Percentiles rank a stretch among this genome's conserved stretches.
Evolutionary conservation across 2,329 filamentous ascomycete genomes (phyloP).

Genomic region (Fusarium sp.): DNA sequence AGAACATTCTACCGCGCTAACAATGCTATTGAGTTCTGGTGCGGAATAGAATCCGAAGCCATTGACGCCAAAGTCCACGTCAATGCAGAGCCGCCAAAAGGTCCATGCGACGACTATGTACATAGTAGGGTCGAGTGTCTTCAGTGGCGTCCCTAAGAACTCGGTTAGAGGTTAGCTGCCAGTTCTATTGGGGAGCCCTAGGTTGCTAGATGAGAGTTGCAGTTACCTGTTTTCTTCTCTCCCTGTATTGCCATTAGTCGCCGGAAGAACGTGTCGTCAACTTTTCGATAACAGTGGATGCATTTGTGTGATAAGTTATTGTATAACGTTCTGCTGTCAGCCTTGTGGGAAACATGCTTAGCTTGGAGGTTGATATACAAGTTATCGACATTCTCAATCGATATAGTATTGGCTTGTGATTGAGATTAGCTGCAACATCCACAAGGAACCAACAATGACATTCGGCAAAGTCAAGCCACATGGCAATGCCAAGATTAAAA

Average conservation of each 20-base stretch:
- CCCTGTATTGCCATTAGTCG: neutral
- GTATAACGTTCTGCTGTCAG: constrained; percentile 17
- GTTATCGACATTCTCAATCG: neutral
- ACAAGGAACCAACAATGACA: constrained; percentile 28
- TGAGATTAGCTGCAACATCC: constrained; percentile 1
- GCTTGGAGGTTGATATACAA: constrained; percentile 27
- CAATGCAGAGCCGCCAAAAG: neutral
- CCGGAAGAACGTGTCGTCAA: neutral
- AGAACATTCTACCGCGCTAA: neutral
- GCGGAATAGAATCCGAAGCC: constrained; percentile 6
- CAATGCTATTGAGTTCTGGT: constrained; percentile 4
- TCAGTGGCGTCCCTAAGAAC: constrained; percentile 30
- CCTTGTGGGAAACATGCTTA: constrained; percentile 15
- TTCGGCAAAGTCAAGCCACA: constrained; percentile 42
- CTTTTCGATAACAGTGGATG: no score
- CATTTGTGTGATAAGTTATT: neutral
- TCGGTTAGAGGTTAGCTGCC: constrained; percentile 10
- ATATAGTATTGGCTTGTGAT: neutral
- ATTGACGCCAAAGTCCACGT: constrained; percentile 1
- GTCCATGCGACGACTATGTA: constrained; percentile 4
- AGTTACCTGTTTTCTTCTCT: constrained; percentile 17
- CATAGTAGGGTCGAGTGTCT: constrained; percentile 1
- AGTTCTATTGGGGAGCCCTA: constrained; percentile 17
- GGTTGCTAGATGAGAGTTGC: neutral
- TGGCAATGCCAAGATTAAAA: constrained; percentile 26